Evolutionary conservation across 2,329 filamentous ascomycete species (phyloP).

Genomic region (Aureobasidium sp.): DNA sequence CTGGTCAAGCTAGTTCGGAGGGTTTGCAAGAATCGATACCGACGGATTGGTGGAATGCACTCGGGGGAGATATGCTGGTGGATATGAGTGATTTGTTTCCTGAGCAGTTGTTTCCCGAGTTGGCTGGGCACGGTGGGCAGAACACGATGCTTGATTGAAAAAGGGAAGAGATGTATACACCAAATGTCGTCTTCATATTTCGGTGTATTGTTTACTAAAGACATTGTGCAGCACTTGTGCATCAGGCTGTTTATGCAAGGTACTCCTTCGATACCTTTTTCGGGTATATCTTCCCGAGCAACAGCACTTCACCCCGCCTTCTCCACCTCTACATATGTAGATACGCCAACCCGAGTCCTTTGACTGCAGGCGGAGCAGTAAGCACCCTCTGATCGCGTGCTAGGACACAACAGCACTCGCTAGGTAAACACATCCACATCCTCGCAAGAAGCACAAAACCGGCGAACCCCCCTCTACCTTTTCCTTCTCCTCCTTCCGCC

Average conservation of each 20-base stretch:
- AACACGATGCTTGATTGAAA: background rate
- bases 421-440: background rate
- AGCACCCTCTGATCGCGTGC: background rate
- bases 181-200: too few relatives aligned
- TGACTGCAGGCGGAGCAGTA: background rate
- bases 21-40: background rate
- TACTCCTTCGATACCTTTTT: background rate
- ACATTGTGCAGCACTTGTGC: background rate
- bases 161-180: background rate
- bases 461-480: too few relatives aligned
- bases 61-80: background rate
- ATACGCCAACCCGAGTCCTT: background rate
- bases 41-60: slow-evolving; percentile 1
- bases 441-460: background rate
- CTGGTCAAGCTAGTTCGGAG: background rate
- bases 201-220: too few relatives aligned
- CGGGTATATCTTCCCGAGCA: background rate
- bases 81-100: background rate
- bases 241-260: background rate
- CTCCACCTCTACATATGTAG: slow-evolving; percentile 6
- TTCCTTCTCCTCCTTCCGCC: background rate
- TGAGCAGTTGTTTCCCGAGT: background rate
- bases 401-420: background rate
- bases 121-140: background rate
- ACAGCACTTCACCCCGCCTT: background rate